Evolutionary conservation across 352 stramenopile species (phyloP), one percentile per base, ranked within the genome.

Genomic region (Phytopythium cucurbitacearum): DNA sequence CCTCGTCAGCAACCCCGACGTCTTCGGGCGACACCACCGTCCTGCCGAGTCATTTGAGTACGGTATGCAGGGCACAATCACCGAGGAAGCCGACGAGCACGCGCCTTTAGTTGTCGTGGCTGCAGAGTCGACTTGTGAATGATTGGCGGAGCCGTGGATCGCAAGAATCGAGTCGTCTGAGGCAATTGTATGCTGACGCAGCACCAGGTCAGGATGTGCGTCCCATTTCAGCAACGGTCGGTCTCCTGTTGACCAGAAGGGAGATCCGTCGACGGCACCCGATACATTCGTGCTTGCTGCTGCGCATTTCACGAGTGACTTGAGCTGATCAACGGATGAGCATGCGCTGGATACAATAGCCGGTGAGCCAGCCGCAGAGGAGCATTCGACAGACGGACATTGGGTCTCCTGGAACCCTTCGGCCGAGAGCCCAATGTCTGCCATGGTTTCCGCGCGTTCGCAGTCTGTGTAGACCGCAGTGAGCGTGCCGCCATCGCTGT

Each of bases 11-110:
- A 67, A 13, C 0, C 51, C 33, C 35, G 63, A 64, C 7, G 38
- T 46, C 28, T 40, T 53, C 2, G 67, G 67, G 9, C 63, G 64
- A 54, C 67, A 76, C 67, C 67, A 76, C 32, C 64, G 53, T 35
- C 53, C 39, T 11, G 69, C 64, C n/a, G 56, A 56, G 48, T 37
- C 44, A 12, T 36, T 40, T 5, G 51, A 41, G 51, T 65, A 71
- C 12, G 65, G 57, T 5, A 70, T 53, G 48, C 67, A 76, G 32
- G 67, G 67, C 6, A 72, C 62, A 28, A 57, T 52, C 10, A 67
- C 13, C 2, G 34, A 39, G 6, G 45, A 45, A 36, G 59, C n/a
- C 3, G 49, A 36, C 7, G 28, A 10, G 35, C 64, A 71, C 36
- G 10, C 45, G 39, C 40, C 44, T 49, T 12, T 4, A 40, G 37